Evolutionary conservation across 306 rosid genomes (phyloP), one percentile per base, ranked within the genome.

Genomic region (Citrullus amarus): DNA sequence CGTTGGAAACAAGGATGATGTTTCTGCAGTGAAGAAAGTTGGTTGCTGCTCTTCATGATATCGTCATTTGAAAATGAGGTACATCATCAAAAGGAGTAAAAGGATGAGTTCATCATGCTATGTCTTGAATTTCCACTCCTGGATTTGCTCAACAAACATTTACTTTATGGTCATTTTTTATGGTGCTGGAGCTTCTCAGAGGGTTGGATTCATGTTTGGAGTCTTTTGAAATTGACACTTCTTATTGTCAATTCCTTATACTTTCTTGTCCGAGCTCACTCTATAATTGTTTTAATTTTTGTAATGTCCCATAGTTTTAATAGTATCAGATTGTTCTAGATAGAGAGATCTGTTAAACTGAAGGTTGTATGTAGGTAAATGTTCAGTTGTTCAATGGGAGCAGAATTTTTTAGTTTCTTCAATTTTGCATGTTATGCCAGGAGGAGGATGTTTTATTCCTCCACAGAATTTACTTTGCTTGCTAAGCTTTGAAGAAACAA

Each of bases 1-100:
- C 75, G 81, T 88, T 7, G 90, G 89, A 66, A 69, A 60, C 78
- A 88, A 70, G 84, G 92, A 88, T 81, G 92, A 88, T 83, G 90
- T 88, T 79, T 88, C 90, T 3, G 90, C 87, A 38, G 78, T 88
- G 56, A 86, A 85, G 88, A 81, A 86, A 78, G 85, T 34, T 54
- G 82, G 88, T 39, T 88, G 92, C 80, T 86, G 90, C 86, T 85
- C 90, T 78, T 83, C 84, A 48, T 88, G 80, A 81, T 67, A 81
- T 67, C 73, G 39, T 79, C 56, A 41, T 34, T n/a, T 17, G 76
- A 57, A 50, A 55, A 50, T 8, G 59, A 50, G 77, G 77, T 9
- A 16, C 76, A 60, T 75, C 79, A 17, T 67, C 73, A 43, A 69
- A 58, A 30, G n/a, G 62, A 63, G 84, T 61, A 20, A 50, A 38